A percentile compares a stretch with the other conserved stretches of the same genome.
phyloP scores from a whole-genome alignment of 345 rosid species.

The Aegle marmelos region DNA sequence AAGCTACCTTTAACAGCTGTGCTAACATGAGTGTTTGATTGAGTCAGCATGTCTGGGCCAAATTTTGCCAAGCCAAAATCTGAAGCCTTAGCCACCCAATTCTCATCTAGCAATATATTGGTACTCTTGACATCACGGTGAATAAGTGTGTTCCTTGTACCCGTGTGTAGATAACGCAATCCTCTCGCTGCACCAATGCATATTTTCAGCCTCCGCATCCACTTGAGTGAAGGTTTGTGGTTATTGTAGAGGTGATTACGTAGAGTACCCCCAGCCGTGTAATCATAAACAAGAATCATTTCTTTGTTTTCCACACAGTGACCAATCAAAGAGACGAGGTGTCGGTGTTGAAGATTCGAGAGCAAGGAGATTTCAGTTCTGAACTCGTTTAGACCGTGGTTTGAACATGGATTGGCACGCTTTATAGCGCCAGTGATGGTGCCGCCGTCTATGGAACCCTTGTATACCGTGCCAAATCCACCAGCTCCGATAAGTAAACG shows the following conservation, averaged over 20 bases:
- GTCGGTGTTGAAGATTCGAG: conserved; percentile 34
- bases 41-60: conserved; percentile 8
- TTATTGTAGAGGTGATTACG: conserved; percentile 32
- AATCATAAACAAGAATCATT: conserved; percentile 35
- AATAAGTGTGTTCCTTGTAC: conserved; percentile 27
- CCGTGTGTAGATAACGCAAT: conserved; percentile 32
- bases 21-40: conserved; percentile 30
- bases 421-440: conserved; percentile 26
- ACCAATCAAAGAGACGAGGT: conserved; percentile 31
- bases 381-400: conserved; percentile 31
- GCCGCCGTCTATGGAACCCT: conserved; percentile 20
- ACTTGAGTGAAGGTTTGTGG: conserved; percentile 21
- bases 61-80: conserved; percentile 37
- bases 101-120: conserved; percentile 31
- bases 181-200: conserved; percentile 37
- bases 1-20: conserved; percentile 36
- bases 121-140: conserved; percentile 41
- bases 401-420: conserved; percentile 29
- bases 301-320: conserved; percentile 29
- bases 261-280: conserved; percentile 33
- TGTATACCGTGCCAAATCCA: conserved; percentile 38
- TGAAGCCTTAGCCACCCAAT: conserved; percentile 37
- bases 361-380: conserved; percentile 36
- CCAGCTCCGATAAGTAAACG: conserved; percentile 22
- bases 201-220: conserved; percentile 34